A percentile compares a stretch with the other conserved stretches of the same genome.
phyloP scores from a whole-genome alignment of 2,329 filamentous ascomycete genomes.

The Scytalidium sp. region DNA sequence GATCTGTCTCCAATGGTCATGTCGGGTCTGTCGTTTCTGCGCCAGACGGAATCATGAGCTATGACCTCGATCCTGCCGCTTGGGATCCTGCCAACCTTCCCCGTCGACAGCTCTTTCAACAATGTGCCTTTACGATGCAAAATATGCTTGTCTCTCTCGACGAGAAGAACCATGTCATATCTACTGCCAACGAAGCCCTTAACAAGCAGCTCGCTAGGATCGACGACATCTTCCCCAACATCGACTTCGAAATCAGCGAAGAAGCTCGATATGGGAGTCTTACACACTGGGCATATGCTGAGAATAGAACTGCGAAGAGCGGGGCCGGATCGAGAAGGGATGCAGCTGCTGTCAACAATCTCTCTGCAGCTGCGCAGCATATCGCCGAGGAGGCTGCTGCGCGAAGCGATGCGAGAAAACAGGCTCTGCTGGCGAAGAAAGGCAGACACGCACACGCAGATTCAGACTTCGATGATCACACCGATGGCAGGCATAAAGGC shows the following conservation, averaged over 20 bases:
- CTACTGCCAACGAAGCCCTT: slow-evolving; percentile 86
- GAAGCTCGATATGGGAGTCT: slow-evolving; percentile 90
- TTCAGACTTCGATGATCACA: slow-evolving; percentile 74
- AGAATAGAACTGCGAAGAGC: slow-evolving; percentile 67
- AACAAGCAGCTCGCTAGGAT: slow-evolving; percentile 81
- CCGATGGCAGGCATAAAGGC: slow-evolving; percentile 40
- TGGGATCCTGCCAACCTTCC: slow-evolving; percentile 58
- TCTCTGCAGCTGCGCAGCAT: slow-evolving; percentile 67
- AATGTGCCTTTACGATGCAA: slow-evolving; percentile 73
- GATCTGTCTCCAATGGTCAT: slow-evolving; percentile 24
- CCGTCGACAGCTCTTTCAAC: slow-evolving; percentile 72
- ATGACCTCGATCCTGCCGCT: slow-evolving; percentile 38
- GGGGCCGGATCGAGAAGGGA: slow-evolving; percentile 77
- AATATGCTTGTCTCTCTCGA: slow-evolving; percentile 89
- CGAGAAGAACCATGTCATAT: slow-evolving; percentile 96
- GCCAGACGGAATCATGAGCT: slow-evolving; percentile 36
- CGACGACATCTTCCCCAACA: slow-evolving; percentile 81
- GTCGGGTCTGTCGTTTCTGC: slow-evolving; percentile 19
- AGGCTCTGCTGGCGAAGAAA: slow-evolving; percentile 73
- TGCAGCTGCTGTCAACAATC: slow-evolving; percentile 68
- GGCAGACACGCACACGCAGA: slow-evolving; percentile 60
- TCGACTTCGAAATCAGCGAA: slow-evolving; percentile 87
- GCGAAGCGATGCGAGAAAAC: slow-evolving; percentile 80
- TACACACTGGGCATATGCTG: slow-evolving; percentile 93
- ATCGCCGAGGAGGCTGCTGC: slow-evolving; percentile 81